These are phyloP conservation scores for Coccomyxa subellipsoidea DNA, from an alignment of 163 green algal genomes.

Conservation along the genomic window DNA sequence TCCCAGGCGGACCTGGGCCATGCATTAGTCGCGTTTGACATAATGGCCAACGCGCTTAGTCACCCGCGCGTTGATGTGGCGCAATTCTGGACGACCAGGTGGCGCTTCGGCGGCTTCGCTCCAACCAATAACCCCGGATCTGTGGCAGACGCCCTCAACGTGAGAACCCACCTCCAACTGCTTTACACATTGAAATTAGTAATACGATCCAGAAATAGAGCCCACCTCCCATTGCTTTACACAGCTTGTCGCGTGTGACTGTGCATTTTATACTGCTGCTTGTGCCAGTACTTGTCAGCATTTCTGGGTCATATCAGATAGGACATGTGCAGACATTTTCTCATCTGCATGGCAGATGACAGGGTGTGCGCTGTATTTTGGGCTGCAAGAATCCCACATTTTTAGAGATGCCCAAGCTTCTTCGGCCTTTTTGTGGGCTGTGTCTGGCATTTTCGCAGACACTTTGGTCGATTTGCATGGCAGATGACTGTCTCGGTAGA, in stretches of 20 bases:
- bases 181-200: background rate
- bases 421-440: too few species aligned
- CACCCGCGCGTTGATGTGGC: background rate
- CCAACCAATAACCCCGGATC: background rate
- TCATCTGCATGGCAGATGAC: background rate
- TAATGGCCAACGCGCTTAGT: background rate
- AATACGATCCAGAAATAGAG: too few species aligned
- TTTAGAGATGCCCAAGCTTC: too few species aligned
- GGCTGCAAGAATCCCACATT: too few species aligned
- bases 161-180: background rate
- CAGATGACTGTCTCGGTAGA: too few species aligned
- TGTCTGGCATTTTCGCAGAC: too few species aligned
- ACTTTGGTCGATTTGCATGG: too few species aligned
- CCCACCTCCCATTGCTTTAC: too few species aligned
- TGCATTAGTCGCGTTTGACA: constrained; percentile 3
- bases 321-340: background rate
- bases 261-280: background rate
- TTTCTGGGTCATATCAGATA: background rate
- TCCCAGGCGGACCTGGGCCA: background rate
- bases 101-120: background rate
- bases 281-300: background rate
- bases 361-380: too few species aligned
- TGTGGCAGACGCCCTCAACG: background rate
- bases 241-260: too few species aligned
- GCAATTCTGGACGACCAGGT: constrained; percentile 1